These are phyloP conservation scores for Rhizomucor miehei DNA, from an alignment of 371 early-diverging fungal genomes.

Conservation along the genomic window DNA sequence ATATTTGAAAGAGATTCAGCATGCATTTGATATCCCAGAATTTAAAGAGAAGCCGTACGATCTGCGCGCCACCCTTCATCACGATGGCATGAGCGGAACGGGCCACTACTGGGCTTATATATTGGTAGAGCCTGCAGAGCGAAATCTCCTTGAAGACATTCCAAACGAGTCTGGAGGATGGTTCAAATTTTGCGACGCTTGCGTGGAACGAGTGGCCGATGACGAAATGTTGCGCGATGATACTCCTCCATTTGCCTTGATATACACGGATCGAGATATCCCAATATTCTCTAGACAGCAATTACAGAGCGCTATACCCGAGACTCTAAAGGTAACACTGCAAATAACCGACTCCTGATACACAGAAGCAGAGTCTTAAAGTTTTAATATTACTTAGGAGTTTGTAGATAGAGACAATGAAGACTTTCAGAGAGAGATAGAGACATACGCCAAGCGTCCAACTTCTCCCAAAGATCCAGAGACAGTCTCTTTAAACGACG, in stretches of 20 bases:
- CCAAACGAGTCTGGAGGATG: constrained; percentile 21
- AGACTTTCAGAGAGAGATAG: constrained; percentile 23
- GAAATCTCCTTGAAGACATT: constrained; percentile 11
- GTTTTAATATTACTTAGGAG: constrained; percentile 5
- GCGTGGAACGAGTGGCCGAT: constrained; percentile 25
- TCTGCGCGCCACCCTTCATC: constrained; percentile 34
- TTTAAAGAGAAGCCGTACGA: constrained; percentile 28
- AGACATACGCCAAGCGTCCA: constrained; percentile 5
- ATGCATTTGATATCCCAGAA: constrained; percentile 22
- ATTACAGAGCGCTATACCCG: constrained; percentile 17
- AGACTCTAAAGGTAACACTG: constrained; percentile 19
- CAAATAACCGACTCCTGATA: background rate
- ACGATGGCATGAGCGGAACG: constrained; percentile 36
- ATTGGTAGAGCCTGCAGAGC: constrained; percentile 23
- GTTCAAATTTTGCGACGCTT: constrained; percentile 45
- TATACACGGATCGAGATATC: constrained; percentile 25
- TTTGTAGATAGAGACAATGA: constrained; percentile 28
- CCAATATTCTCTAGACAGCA: constrained; percentile 11
- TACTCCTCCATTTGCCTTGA: constrained; percentile 22
- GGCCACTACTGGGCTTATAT: constrained; percentile 50
- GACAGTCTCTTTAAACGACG: background rate
- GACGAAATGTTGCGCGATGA: constrained; percentile 28
- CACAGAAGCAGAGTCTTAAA: background rate
- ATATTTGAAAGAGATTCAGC: constrained; percentile 4
- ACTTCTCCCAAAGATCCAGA: background rate